Conservation (phyloP, 116 monocot species). For the Iris pallida region DNA sequence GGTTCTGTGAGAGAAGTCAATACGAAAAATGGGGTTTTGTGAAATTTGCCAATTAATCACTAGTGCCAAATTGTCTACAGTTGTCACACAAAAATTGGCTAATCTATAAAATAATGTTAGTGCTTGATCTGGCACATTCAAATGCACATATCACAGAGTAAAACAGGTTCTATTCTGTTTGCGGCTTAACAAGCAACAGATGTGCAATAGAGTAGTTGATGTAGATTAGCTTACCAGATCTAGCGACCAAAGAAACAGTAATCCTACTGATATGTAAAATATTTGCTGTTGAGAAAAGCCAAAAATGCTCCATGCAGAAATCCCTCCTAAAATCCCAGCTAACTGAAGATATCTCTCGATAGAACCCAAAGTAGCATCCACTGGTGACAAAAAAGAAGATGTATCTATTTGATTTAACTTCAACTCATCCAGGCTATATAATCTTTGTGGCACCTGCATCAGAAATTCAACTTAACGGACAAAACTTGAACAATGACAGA, state of each 20-base stretch:
- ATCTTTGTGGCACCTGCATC: slow-evolving; percentile 66
- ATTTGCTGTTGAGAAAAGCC: slow-evolving; percentile 49
- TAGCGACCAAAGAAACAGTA: slow-evolving; percentile 66
- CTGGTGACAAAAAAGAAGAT: slow-evolving; percentile 65
- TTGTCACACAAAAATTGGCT: too few species aligned
- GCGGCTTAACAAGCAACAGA: not conserved
- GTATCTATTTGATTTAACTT: slow-evolving; percentile 82
- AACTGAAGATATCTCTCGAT: slow-evolving; percentile 79
- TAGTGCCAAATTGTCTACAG: too few species aligned
- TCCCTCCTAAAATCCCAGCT: slow-evolving; percentile 50
- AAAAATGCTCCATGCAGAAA: slow-evolving; percentile 54
- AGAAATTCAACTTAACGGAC: not conserved
- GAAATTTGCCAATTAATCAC: too few species aligned
- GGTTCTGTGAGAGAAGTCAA: too few species aligned
- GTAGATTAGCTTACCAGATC: slow-evolving; percentile 54
- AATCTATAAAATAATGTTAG: too few species aligned
- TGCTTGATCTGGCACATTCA: too few species aligned
- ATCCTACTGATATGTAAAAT: slow-evolving; percentile 44
- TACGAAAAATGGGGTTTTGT: too few species aligned
- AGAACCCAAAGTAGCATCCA: slow-evolving; percentile 60
- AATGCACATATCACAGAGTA: too few species aligned
- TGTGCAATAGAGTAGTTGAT: not conserved
- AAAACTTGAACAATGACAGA: not conserved
- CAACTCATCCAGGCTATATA: slow-evolving; percentile 79
- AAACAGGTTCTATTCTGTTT: not conserved